phyloP scores from a whole-genome alignment of 2,329 filamentous ascomycete genomes.

The Paraphoma sp. region DNA sequence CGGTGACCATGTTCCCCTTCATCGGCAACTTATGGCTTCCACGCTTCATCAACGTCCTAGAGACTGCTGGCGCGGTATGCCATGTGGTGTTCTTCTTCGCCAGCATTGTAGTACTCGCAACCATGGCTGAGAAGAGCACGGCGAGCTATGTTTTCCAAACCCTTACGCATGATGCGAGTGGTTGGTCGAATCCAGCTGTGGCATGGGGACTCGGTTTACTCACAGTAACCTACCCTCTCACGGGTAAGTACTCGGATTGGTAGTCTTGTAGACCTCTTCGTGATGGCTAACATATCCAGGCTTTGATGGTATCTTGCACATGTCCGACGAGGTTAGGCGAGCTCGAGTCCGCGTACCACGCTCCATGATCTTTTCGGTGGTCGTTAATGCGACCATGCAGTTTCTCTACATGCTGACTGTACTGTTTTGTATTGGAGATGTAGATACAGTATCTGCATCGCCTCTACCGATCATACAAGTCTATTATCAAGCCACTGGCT shows the following conservation, averaged over 20 bases:
- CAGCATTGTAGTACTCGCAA: slow-evolving; percentile 54
- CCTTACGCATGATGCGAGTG: slow-evolving; percentile 52
- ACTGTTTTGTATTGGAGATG: slow-evolving; percentile 53
- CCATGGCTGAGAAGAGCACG: slow-evolving; percentile 48
- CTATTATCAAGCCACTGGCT: slow-evolving; percentile 45
- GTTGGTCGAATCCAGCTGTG: slow-evolving; percentile 52
- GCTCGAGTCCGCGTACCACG: slow-evolving; percentile 28
- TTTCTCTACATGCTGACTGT: slow-evolving; percentile 53
- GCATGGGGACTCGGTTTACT: slow-evolving; percentile 50
- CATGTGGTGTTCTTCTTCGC: slow-evolving; percentile 59
- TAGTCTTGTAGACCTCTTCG: not conserved
- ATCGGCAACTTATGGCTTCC: slow-evolving; percentile 53
- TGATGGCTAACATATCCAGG: slow-evolving; percentile 32
- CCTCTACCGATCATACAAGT: slow-evolving; percentile 56
- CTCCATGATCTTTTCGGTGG: slow-evolving; percentile 53
- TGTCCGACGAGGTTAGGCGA: slow-evolving; percentile 36
- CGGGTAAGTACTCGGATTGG: slow-evolving; percentile 11
- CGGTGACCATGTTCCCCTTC: slow-evolving; percentile 46
- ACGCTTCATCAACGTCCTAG: slow-evolving; percentile 52
- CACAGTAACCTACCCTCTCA: slow-evolving; percentile 34
- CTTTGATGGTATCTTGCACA: slow-evolving; percentile 56
- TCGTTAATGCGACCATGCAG: slow-evolving; percentile 50
- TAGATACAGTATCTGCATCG: slow-evolving; percentile 45
- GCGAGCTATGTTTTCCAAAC: slow-evolving; percentile 53
- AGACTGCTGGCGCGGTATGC: slow-evolving; percentile 53